Percentiles rank a stretch among this genome's conserved stretches.
These are phyloP conservation scores for Clonostachys chloroleuca DNA, from an alignment of 2,329 filamentous ascomycete species.

Conservation along the genomic window DNA sequence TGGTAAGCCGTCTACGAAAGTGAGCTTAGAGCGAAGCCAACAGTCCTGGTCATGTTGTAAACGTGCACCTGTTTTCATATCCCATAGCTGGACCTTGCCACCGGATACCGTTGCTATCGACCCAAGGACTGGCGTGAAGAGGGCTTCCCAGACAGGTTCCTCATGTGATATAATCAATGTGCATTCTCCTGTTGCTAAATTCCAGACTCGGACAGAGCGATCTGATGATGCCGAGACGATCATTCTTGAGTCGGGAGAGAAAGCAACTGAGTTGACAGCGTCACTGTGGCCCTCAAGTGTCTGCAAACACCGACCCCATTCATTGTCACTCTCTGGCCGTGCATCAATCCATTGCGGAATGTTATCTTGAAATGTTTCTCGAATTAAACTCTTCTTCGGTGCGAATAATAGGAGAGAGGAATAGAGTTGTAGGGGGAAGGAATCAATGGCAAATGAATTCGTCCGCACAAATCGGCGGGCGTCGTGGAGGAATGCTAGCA, in stretches of 20 bases:
- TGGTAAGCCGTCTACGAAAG: neutral
- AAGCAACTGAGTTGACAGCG: neutral
- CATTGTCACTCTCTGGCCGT: constrained; percentile 1
- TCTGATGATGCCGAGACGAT: neutral
- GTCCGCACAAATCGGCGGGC: constrained; percentile 7
- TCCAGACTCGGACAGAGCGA: neutral
- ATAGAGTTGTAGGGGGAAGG: constrained; percentile 16
- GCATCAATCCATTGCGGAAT: constrained; percentile 8
- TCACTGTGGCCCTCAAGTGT: constrained; percentile 4
- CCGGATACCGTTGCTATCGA: no score
- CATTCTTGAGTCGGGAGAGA: neutral
- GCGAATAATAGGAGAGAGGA: constrained; percentile 13
- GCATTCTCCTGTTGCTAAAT: neutral
- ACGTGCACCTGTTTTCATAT: neutral
- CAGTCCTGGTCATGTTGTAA: neutral
- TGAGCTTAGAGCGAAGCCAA: neutral
- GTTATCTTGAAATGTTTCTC: constrained; percentile 4
- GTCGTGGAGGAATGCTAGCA: constrained; percentile 3
- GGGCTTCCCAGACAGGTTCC: neutral
- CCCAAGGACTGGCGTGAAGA: no score
- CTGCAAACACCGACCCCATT: constrained; percentile 1
- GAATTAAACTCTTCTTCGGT: constrained; percentile 9
- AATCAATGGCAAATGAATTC: constrained; percentile 4
- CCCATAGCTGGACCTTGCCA: no score
- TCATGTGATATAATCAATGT: neutral